Conservation (phyloP, 345 rosid species). For the Eucalyptus tenuipes region DNA sequence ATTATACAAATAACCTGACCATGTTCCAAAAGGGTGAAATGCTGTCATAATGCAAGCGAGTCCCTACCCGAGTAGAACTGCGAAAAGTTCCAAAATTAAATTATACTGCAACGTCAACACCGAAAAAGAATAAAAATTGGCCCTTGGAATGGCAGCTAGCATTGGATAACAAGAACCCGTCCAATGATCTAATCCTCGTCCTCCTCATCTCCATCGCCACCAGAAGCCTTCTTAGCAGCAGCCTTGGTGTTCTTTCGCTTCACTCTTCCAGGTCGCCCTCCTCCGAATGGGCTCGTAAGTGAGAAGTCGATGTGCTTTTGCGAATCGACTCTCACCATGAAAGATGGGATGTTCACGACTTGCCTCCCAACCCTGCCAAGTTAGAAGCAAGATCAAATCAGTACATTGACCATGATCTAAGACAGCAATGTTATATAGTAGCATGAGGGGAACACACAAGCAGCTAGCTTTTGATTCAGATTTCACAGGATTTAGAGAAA, state of each 20-base stretch:
- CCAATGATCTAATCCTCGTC: slow-evolving; percentile 5
- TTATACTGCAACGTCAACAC: neutral
- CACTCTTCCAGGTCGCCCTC: slow-evolving; percentile 34
- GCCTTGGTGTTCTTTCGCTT: slow-evolving; percentile 35
- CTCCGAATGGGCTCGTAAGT: slow-evolving; percentile 21
- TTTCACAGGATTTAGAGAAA: neutral
- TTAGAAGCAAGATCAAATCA: neutral
- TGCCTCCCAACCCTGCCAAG: slow-evolving; percentile 25
- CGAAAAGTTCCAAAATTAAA: neutral
- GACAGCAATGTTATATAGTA: neutral
- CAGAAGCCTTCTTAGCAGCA: slow-evolving; percentile 27
- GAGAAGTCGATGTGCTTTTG: slow-evolving; percentile 35
- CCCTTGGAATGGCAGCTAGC: neutral
- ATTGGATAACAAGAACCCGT: neutral
- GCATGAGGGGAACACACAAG: neutral
- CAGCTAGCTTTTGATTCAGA: neutral
- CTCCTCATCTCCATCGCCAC: slow-evolving; percentile 37
- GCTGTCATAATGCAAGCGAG: neutral
- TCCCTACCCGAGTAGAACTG: neutral
- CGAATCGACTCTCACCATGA: slow-evolving; percentile 28
- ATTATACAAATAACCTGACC: neutral
- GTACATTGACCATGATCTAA: neutral
- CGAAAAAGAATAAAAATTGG: neutral
- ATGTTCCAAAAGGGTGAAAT: neutral
- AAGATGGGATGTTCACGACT: slow-evolving; percentile 30